Conservation (phyloP, 441 rosid genomes). For the Flueggea neowawraea region DNA sequence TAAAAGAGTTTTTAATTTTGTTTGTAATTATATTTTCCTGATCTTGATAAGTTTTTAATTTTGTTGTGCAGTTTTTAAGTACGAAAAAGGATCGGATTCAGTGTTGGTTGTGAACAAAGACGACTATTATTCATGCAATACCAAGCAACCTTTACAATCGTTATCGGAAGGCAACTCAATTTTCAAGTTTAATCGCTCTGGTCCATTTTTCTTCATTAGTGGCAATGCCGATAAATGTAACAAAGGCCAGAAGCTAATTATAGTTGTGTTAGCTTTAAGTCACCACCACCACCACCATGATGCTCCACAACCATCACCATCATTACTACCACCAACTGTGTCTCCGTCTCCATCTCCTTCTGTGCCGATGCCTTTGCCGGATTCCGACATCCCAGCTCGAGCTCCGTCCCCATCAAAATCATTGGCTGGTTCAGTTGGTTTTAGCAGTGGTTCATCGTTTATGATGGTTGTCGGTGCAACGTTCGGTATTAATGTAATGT, state of each 20-base stretch:
- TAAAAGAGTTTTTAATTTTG: no score
- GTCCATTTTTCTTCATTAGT: conserved; percentile 73
- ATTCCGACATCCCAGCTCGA: conserved; percentile 7
- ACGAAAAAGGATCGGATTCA: conserved; percentile 62
- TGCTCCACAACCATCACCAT: conserved; percentile 13
- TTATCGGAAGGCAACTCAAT: conserved; percentile 57
- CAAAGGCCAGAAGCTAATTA: conserved; percentile 57
- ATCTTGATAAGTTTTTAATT: not conserved
- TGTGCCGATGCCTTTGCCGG: conserved; percentile 15
- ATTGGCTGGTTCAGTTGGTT: conserved; percentile 8
- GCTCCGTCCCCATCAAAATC: conserved; percentile 26
- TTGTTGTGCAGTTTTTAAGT: conserved; percentile 56
- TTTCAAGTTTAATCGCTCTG: conserved; percentile 54
- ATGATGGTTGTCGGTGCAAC: conserved; percentile 19
- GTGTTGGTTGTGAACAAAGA: conserved; percentile 59
- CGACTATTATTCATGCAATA: conserved; percentile 66
- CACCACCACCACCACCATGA: conserved; percentile 20
- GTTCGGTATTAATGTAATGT: not conserved
- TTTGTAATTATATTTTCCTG: no score
- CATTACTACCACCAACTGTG: conserved; percentile 14
- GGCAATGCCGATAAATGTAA: conserved; percentile 56
- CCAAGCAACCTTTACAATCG: conserved; percentile 41
- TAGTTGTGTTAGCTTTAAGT: conserved; percentile 55
- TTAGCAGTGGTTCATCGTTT: no score
- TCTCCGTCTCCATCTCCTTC: conserved; percentile 14